A percentile compares a stretch with the other conserved stretches of the same genome.
Evolutionary conservation across 768 basidiomycete genomes (phyloP).

Genomic region (Pleurotus pulmonarius): DNA sequence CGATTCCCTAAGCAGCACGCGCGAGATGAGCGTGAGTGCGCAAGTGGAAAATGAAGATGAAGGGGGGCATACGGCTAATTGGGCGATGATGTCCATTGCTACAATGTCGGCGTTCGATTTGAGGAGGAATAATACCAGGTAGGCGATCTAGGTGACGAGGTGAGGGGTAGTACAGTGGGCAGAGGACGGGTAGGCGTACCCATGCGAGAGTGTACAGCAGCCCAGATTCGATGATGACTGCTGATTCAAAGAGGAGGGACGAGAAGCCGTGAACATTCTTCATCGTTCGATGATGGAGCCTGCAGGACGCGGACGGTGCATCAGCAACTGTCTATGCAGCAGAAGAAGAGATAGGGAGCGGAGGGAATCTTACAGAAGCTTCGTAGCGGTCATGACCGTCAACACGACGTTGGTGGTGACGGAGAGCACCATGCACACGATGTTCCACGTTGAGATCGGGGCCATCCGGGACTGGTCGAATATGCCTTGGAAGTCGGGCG

Average conservation of each 20-base stretch:
- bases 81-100: slow-evolving; percentile 2
- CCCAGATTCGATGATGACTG: slow-evolving; percentile 4
- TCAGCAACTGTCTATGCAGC: not conserved
- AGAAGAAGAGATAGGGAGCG: not conserved
- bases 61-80: not conserved
- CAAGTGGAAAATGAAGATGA: not conserved
- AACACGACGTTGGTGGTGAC: not conserved
- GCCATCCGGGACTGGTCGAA: slow-evolving; percentile 1
- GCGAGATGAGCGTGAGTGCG: not conserved
- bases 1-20: not conserved
- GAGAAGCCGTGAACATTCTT: slow-evolving; percentile 6
- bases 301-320: not conserved
- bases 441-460: slow-evolving; percentile 3
- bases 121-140: not conserved
- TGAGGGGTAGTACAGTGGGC: not conserved
- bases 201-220: slow-evolving; percentile 1
- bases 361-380: not conserved
- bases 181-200: not conserved
- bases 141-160: not conserved
- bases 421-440: not conserved
- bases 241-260: slow-evolving; percentile 1
- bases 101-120: slow-evolving; percentile 6
- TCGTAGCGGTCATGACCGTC: slow-evolving; percentile 1
- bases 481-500: slow-evolving; percentile 2
- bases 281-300: slow-evolving; percentile 6